These are phyloP conservation scores for Aspergillus olivimuriae DNA, from an alignment of 495 filamentous ascomycete species.

Conservation along the genomic window DNA sequence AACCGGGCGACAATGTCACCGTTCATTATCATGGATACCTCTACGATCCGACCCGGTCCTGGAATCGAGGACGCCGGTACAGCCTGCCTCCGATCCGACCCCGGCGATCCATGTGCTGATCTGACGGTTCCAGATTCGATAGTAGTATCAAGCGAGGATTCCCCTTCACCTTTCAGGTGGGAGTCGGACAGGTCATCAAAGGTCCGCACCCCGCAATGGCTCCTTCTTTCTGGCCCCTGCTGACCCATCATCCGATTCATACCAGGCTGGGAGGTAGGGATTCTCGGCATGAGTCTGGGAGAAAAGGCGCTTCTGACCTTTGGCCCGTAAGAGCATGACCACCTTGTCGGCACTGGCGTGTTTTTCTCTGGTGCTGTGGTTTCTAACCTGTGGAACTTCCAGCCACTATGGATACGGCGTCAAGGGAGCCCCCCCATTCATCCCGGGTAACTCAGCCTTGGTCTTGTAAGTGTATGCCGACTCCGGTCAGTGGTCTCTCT, in stretches of 20 bases:
- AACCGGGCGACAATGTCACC: conserved; percentile 54
- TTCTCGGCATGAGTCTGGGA: conserved; percentile 17
- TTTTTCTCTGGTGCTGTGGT: background rate
- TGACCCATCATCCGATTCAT: background rate
- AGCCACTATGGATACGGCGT: conserved; percentile 20
- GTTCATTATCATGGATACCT: conserved; percentile 75
- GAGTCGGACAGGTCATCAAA: conserved; percentile 16
- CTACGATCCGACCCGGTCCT: conserved; percentile 47
- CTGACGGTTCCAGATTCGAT: conserved; percentile 10
- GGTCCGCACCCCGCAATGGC: conserved; percentile 4
- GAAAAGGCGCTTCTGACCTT: conserved; percentile 20
- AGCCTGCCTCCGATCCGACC: conserved; percentile 1
- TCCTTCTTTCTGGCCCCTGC: background rate
- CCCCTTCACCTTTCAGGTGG: conserved; percentile 17
- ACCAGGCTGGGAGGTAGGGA: conserved; percentile 17
- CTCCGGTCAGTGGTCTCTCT: background rate
- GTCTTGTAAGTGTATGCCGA: conserved; percentile 15
- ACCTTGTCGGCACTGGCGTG: background rate
- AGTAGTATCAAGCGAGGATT: conserved; percentile 18
- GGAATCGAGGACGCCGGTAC: conserved; percentile 39
- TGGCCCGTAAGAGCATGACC: conserved; percentile 11
- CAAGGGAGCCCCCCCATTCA: conserved; percentile 17
- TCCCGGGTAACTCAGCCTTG: conserved; percentile 15
- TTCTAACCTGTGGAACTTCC: background rate
- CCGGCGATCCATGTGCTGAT: background rate